Evolutionary conservation across 176 grass and related monocot species (phyloP).

Genomic region (Bolboschoenus planiculmis): DNA sequence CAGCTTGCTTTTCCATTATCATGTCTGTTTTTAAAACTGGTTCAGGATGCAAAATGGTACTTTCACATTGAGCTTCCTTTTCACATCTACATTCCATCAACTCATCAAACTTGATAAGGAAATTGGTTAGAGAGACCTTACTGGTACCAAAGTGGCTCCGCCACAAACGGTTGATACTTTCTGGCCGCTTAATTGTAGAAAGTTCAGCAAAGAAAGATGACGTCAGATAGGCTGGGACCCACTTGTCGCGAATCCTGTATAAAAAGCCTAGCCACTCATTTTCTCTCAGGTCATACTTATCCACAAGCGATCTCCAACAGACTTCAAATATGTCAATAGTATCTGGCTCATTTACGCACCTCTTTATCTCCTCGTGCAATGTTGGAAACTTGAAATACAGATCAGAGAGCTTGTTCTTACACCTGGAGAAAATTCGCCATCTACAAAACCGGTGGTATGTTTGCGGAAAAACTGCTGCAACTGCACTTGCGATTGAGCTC

Average conservation of each 20-base stretch:
- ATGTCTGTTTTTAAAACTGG: constrained; percentile 58
- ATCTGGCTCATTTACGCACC: constrained; percentile 57
- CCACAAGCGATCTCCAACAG: constrained; percentile 67
- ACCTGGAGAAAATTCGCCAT: constrained; percentile 85
- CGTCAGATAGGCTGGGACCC: constrained; percentile 79
- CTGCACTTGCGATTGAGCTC: constrained; percentile 49
- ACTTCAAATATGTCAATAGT: constrained; percentile 55
- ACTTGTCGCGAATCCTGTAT: constrained; percentile 54
- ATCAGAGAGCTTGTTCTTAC: constrained; percentile 83
- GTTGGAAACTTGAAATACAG: constrained; percentile 45
- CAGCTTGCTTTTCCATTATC: constrained; percentile 80
- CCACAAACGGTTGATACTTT: constrained; percentile 56
- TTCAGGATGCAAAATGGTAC: constrained; percentile 33
- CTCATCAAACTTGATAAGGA: constrained; percentile 68
- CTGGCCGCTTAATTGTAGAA: constrained; percentile 38
- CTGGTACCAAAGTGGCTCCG: constrained; percentile 40
- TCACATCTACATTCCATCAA: constrained; percentile 41
- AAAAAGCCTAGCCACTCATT: constrained; percentile 66
- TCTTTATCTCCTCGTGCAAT: constrained; percentile 71
- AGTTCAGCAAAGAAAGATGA: constrained; percentile 77
- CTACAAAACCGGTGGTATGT: constrained; percentile 84
- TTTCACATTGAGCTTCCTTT: constrained; percentile 58
- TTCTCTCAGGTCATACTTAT: constrained; percentile 69
- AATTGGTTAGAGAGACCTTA: constrained; percentile 44
- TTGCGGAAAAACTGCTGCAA: constrained; percentile 67